Percentiles rank a stretch among this genome's conserved stretches.
These are phyloP conservation scores for Calendula officinalis DNA, from an alignment of 129 eudicot species.

Conservation along the genomic window DNA sequence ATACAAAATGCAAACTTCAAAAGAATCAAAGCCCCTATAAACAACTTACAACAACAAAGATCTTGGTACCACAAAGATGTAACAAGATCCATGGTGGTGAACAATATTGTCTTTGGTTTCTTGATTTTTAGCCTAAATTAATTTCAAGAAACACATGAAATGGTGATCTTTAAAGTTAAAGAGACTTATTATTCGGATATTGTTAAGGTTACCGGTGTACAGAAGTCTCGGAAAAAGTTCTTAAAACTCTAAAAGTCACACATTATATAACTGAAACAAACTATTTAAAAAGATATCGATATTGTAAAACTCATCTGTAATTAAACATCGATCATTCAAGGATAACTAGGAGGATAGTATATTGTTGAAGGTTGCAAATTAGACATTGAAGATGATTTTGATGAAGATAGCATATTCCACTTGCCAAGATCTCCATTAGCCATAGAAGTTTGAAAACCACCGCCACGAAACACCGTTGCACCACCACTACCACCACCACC, in stretches of 20 bases:
- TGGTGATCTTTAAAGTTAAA: slow-evolving; percentile 11
- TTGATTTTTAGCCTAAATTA: slow-evolving; percentile 11
- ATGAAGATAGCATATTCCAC: slow-evolving; percentile 40
- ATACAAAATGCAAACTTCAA: not conserved
- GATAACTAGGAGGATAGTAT: slow-evolving; percentile 43
- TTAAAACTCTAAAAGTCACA: slow-evolving; percentile 30
- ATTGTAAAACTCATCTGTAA: slow-evolving; percentile 41
- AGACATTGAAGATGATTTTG: slow-evolving; percentile 31
- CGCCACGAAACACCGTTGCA: slow-evolving; percentile 29
- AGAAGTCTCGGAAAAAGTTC: slow-evolving; percentile 39
- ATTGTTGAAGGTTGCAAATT: slow-evolving; percentile 35
- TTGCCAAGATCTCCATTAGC: slow-evolving; percentile 33
- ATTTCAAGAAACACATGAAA: slow-evolving; percentile 32
- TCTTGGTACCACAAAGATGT: not conserved
- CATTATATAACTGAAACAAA: slow-evolving; percentile 20
- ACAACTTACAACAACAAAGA: not conserved
- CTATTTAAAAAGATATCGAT: slow-evolving; percentile 20
- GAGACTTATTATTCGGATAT: slow-evolving; percentile 32
- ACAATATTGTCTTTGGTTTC: slow-evolving; percentile 12
- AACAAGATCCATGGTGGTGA: not conserved
- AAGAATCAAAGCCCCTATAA: not conserved
- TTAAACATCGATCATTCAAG: slow-evolving; percentile 13
- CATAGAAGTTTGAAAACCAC: slow-evolving; percentile 27
- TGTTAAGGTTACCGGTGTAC: slow-evolving; percentile 13
- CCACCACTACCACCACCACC: slow-evolving; percentile 21